Evolutionary conservation across 2,329 filamentous ascomycete genomes (phyloP).

Genomic region (Podosphaera fusca): DNA sequence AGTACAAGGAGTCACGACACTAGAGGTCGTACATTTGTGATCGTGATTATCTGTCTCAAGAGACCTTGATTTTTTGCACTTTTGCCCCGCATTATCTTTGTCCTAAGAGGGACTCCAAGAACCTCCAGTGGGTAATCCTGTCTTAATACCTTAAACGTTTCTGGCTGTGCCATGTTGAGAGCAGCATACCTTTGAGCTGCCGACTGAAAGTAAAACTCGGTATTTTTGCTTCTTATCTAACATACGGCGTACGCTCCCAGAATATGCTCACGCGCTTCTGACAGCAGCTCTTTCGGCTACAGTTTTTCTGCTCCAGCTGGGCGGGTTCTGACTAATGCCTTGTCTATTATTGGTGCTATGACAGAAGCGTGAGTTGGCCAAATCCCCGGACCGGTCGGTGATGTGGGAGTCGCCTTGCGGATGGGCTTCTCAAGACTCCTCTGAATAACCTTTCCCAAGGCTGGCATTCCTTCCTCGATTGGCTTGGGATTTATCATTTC

Average conservation of each 20-base stretch:
- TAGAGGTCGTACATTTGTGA: background rate
- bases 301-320: background rate
- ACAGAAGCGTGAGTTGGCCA: too few relatives aligned
- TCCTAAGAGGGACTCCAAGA: background rate
- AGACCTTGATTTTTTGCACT: background rate
- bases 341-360: too few relatives aligned
- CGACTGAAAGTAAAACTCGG: background rate
- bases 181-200: background rate
- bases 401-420: background rate
- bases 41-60: background rate
- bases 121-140: background rate
- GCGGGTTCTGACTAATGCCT: background rate
- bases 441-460: background rate
- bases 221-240: background rate
- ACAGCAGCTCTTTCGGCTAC: background rate
- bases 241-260: background rate
- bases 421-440: background rate
- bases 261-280: background rate
- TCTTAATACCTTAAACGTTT: background rate
- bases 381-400: background rate
- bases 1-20: too few relatives aligned
- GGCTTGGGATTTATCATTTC: background rate
- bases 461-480: background rate
- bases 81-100: background rate
- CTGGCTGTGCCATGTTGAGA: background rate